Conservation (phyloP, 225 moss, liverwort and hornwort species). For the Ulota crispa region DNA sequence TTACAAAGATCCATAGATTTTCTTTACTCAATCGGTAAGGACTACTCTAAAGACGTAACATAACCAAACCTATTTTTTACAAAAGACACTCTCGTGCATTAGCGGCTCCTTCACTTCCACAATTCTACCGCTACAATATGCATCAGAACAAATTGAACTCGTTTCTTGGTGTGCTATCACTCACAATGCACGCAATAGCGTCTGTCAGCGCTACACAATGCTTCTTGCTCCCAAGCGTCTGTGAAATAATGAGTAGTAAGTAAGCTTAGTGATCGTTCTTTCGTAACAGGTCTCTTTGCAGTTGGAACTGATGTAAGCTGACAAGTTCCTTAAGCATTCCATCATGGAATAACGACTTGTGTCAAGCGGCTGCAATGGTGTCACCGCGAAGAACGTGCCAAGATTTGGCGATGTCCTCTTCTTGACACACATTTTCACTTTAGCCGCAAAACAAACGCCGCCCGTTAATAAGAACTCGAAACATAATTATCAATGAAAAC, state of each 20-base stretch:
- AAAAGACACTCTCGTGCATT: not conserved
- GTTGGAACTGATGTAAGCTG: not conserved
- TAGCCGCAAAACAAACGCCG: not conserved
- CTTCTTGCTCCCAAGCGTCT: not conserved
- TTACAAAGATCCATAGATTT: not conserved
- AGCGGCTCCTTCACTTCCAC: not conserved
- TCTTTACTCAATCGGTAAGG: not conserved
- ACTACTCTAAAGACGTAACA: not conserved
- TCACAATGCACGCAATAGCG: not conserved
- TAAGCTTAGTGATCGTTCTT: not conserved
- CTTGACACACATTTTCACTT: conserved; percentile 15
- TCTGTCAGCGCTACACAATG: not conserved
- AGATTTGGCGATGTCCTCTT: conserved; percentile 15
- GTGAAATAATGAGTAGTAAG: not conserved
- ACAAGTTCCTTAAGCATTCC: not conserved
- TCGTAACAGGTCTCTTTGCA: not conserved
- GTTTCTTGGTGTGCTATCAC: not conserved
- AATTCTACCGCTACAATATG: not conserved
- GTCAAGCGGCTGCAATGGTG: not conserved
- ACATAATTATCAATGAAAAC: not conserved
- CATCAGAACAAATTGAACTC: not conserved
- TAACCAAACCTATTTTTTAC: not conserved
- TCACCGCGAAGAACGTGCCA: not conserved
- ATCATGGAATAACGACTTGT: not conserved
- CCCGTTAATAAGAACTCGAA: not conserved